phyloP scores from a whole-genome alignment of 2,329 filamentous ascomycete genomes.

The Phyllosticta capitalensis region DNA sequence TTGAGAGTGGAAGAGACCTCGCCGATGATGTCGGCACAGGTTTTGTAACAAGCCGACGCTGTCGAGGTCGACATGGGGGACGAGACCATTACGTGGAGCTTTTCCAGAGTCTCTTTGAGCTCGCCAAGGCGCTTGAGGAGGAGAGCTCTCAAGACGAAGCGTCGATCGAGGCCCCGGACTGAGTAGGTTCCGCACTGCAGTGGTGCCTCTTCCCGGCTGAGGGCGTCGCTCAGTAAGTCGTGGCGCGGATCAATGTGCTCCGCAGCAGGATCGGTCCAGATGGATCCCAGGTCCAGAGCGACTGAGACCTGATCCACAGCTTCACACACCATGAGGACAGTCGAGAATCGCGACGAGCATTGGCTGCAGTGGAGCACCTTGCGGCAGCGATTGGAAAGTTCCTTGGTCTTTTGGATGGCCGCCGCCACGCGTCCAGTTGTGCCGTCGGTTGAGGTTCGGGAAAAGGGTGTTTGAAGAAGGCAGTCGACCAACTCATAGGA shows the following conservation, averaged over 20 bases:
- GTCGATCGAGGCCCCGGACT: not conserved
- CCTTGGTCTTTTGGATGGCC: not conserved
- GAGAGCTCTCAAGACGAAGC: not conserved
- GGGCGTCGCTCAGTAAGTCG: not conserved
- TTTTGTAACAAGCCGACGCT: not conserved
- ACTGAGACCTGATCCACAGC: not conserved
- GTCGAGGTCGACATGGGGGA: not conserved
- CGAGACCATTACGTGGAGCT: not conserved
- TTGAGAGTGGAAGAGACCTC: not conserved
- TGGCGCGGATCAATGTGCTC: not conserved
- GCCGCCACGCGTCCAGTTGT: not conserved
- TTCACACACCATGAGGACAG: not conserved
- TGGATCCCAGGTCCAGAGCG: not conserved
- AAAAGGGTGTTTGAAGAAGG: not conserved
- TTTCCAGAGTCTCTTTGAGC: not conserved
- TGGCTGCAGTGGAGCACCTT: not conserved
- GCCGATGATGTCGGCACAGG: not conserved
- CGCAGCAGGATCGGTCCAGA: not conserved
- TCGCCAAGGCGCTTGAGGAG: not conserved
- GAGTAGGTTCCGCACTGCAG: not conserved
- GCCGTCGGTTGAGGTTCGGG: not conserved
- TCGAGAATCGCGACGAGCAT: not conserved
- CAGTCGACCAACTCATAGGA: not conserved
- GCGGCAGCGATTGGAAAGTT: not conserved
- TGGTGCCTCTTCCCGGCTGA: not conserved